Base-by-base conservation (phyloP, 2,329 filamentous ascomycete genomes). In the Diaporthe australafricana region DNA sequence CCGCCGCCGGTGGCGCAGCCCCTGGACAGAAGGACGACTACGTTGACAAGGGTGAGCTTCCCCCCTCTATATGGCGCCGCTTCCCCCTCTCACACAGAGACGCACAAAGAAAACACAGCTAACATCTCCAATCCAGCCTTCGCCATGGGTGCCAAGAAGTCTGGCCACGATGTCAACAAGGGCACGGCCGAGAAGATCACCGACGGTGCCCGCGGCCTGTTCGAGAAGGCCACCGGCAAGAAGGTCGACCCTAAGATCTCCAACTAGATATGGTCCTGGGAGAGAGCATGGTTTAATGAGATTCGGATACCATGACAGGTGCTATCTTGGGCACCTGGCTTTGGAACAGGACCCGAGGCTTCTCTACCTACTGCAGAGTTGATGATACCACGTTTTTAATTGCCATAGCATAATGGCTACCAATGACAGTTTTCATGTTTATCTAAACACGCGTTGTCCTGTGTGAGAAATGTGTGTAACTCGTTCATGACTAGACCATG, bases 201-300 rank as follows among this genome's bases (percentile, higher is more conserved):
- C 53, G 79, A 81, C 63, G 77, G 74, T 14, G 74, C 76, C 9
- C 81, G 83, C 22, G 70, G 72, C 20, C 71, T 74, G 20, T 81
- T 80, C 71, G 82, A 84, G 78, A 84, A 84, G 78, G 45, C 75
- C 6, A 82, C 82, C 32, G 83, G 82, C 57, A 83, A 82, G 73
- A 78, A 83, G 68, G 78, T 84, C 70, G 73, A 79, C 73, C 69
- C 78, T 38, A 83, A 82, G 71, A 60, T 77, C 68, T 82, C 80
- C 71, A 80, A 81, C 74, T 81, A 81, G 52, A n/a, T 20, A 2
- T 9, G 11, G 8, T 9, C 53, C 53, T 2, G 16, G 4, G 7
- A 1, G n/a, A 30, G 30, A 22, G 20, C 1, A 6, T 22, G 17
- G 3, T 2, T n/a, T 35, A 4, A 4, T 25, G n/a, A 7, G 20